These are phyloP conservation scores for Colletotrichum theobromicola DNA, from an alignment of 2,329 filamentous ascomycete genomes.

Conservation along the genomic window DNA sequence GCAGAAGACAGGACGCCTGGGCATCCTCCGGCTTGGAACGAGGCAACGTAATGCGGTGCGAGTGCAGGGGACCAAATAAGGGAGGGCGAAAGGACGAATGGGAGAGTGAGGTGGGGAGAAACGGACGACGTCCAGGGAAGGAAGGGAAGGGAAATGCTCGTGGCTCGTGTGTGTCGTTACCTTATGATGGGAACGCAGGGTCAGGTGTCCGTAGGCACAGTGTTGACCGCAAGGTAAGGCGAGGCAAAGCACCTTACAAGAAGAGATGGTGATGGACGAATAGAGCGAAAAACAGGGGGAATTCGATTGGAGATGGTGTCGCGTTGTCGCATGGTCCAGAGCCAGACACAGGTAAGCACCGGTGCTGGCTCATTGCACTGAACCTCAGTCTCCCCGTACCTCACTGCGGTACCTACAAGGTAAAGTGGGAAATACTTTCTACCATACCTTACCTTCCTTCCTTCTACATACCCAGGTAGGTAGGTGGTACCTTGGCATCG, in stretches of 20 bases:
- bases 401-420: too few species aligned
- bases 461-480: too few species aligned
- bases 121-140: background rate
- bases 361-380: background rate
- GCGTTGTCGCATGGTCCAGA: background rate
- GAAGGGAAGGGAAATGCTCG: background rate
- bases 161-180: background rate
- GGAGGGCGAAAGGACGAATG: background rate
- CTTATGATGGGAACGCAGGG: background rate
- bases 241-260: background rate
- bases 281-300: background rate
- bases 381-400: background rate
- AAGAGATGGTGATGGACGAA: background rate
- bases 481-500: too few species aligned
- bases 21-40: background rate
- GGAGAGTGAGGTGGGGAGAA: background rate
- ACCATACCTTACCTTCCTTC: too few species aligned
- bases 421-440: background rate
- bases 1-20: slow-evolving; percentile 6
- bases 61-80: background rate
- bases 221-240: background rate
- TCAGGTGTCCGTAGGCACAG: background rate
- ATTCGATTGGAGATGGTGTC: background rate
- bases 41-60: background rate
- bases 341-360: background rate